Percentiles rank a stretch among this genome's conserved stretches.
phyloP scores from a whole-genome alignment of 2,329 filamentous ascomycete genomes.

The Fusarium tricinctum region DNA sequence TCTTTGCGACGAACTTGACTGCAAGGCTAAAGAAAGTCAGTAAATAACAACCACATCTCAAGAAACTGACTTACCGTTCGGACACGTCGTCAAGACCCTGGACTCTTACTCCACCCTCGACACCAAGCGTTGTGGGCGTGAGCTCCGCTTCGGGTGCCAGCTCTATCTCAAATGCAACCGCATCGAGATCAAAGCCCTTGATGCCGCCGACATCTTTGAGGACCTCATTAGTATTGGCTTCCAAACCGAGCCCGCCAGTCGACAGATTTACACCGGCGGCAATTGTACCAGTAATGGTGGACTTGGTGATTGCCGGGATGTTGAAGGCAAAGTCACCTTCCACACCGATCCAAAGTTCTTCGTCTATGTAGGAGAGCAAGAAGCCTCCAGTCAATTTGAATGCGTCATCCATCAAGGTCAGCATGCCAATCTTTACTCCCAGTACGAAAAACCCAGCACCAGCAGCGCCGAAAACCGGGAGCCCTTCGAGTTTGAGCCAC shows the following conservation, averaged over 20 bases:
- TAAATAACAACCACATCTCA: neutral
- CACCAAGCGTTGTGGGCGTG: neutral
- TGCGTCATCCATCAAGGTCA: neutral
- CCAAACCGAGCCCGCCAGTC: neutral
- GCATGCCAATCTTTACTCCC: neutral
- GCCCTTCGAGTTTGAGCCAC: neutral
- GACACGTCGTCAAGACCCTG: neutral
- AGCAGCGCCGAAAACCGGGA: neutral
- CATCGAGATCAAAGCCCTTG: conserved; percentile 4
- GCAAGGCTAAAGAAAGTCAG: neutral
- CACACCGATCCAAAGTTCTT: neutral
- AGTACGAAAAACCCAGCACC: neutral
- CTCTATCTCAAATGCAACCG: neutral
- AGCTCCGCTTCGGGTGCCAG: neutral
- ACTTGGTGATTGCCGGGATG: neutral
- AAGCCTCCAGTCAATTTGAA: conserved; percentile 1
- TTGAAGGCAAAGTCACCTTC: neutral
- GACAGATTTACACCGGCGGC: neutral
- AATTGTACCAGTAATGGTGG: neutral
- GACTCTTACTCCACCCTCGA: neutral
- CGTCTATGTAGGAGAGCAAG: conserved; percentile 1
- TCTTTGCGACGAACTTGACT: conserved; percentile 1
- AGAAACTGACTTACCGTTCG: neutral
- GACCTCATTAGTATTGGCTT: neutral
- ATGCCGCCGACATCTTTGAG: conserved; percentile 1